A percentile compares a stretch with the other conserved stretches of the same genome.
phyloP scores from a whole-genome alignment of 805 yeast species.

The Zygotorulaspora sp. region DNA sequence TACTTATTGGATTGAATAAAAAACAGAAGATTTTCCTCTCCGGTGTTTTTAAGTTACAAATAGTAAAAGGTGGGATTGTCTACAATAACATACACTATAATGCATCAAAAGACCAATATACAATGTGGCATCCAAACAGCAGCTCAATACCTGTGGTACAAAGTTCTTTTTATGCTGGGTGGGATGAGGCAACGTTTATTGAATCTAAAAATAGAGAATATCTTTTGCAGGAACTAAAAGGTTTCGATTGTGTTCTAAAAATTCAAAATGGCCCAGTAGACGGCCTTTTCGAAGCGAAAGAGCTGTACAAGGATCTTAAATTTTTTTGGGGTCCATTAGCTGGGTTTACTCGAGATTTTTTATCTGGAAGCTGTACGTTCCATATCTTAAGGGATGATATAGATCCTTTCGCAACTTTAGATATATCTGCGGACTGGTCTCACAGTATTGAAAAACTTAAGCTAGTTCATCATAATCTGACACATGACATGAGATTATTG shows the following conservation, averaged over 20 bases:
- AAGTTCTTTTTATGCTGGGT: constrained; percentile 32
- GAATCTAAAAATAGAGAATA: constrained; percentile 9
- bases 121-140: constrained; percentile 31
- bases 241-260: constrained; percentile 24
- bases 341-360: constrained; percentile 1
- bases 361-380: constrained; percentile 13
- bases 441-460: constrained; percentile 20
- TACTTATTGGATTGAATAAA: constrained; percentile 24
- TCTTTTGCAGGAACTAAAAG: constrained; percentile 12
- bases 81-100: constrained; percentile 33
- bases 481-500: constrained; percentile 32
- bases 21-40: constrained; percentile 26
- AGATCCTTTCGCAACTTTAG: constrained; percentile 16
- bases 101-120: constrained; percentile 20
- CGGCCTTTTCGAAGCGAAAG: constrained; percentile 16
- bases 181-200: constrained; percentile 25
- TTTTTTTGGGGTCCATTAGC: constrained; percentile 24
- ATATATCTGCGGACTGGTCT: constrained; percentile 23
- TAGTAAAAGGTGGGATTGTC: constrained; percentile 33
- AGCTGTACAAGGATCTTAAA: constrained; percentile 19
- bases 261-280: constrained; percentile 15
- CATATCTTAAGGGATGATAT: constrained; percentile 12
- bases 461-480: constrained; percentile 22
- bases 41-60: constrained; percentile 27
- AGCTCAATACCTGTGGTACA: constrained; percentile 28